Evolutionary conservation across 208 protist species (phyloP).

Genomic region (Leishmania amazonensis): DNA sequence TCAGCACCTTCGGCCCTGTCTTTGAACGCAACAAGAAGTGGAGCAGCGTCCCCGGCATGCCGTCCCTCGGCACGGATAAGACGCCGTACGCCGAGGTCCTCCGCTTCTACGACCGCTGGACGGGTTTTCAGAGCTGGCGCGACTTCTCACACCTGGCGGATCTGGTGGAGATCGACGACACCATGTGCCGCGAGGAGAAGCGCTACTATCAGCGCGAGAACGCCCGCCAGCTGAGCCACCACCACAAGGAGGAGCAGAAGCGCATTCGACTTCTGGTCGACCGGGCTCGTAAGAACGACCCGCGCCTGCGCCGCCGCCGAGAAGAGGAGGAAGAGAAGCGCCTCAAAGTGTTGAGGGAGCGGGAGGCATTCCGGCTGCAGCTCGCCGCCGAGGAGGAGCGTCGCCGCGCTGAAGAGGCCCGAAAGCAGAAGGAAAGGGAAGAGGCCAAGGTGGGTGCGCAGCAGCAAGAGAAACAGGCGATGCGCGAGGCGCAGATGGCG

Average conservation of each 20-base stretch:
- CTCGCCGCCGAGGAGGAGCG: constrained; percentile 67
- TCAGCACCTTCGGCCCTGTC: constrained; percentile 83
- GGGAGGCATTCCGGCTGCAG: constrained; percentile 75
- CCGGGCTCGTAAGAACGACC: constrained; percentile 91
- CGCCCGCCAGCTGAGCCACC: constrained; percentile 83
- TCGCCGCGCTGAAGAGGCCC: constrained; percentile 48
- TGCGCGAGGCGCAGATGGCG: constrained; percentile 53
- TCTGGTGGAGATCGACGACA: constrained; percentile 91
- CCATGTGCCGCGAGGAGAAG: constrained; percentile 95
- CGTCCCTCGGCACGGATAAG: constrained; percentile 75
- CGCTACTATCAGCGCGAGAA: constrained; percentile 97
- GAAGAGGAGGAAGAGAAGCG: constrained; percentile 78
- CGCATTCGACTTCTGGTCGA: constrained; percentile 92
- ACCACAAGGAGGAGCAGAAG: constrained; percentile 89
- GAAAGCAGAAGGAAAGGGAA: constrained; percentile 48
- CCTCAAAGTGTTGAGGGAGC: constrained; percentile 54
- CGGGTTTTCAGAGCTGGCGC: constrained; percentile 94
- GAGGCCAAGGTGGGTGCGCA: constrained; percentile 37
- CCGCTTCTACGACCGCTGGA: constrained; percentile 97
- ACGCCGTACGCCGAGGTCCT: constrained; percentile 76
- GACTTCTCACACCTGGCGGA: constrained; percentile 96
- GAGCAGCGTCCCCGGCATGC: constrained; percentile 63
- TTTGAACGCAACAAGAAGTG: constrained; percentile 95
- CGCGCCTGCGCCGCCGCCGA: constrained; percentile 85
- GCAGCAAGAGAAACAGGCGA: constrained; percentile 49